These are phyloP conservation scores for Debaryomyces fabryi DNA, from an alignment of 1,139 yeast genomes.

Conservation along the genomic window DNA sequence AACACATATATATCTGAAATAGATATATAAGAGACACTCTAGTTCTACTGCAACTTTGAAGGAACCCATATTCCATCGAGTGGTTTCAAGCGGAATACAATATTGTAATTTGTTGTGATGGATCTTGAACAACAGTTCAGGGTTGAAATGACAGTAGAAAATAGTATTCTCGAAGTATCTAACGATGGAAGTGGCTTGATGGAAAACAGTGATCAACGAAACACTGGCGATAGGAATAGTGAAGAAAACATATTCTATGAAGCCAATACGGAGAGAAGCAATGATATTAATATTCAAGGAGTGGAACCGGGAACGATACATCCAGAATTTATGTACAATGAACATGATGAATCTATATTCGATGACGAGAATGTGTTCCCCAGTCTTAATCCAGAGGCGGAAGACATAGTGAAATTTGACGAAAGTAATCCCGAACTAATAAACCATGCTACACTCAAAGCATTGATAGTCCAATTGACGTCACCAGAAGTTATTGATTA, in stretches of 20 bases:
- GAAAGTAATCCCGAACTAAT: constrained; percentile 34
- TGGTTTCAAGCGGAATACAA: constrained; percentile 2
- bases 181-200: neutral
- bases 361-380: constrained; percentile 44
- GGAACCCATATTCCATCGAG: constrained; percentile 4
- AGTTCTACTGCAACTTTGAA: neutral
- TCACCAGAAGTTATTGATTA: constrained; percentile 82
- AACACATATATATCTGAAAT: neutral
- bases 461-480: constrained; percentile 73
- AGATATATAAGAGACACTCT: neutral
- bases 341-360: constrained; percentile 44
- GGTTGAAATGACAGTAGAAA: neutral
- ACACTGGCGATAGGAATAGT: neutral
- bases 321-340: constrained; percentile 33
- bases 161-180: neutral
- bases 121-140: neutral
- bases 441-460: constrained; percentile 47
- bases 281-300: neutral
- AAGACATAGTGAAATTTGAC: constrained; percentile 40
- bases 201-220: neutral
- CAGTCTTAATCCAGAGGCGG: constrained; percentile 24
- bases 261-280: neutral
- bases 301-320: neutral
- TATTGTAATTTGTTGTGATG: neutral
- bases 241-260: neutral